These are phyloP conservation scores for Tuctoria greenei DNA, from an alignment of 176 grass and related monocot species.

Conservation along the genomic window DNA sequence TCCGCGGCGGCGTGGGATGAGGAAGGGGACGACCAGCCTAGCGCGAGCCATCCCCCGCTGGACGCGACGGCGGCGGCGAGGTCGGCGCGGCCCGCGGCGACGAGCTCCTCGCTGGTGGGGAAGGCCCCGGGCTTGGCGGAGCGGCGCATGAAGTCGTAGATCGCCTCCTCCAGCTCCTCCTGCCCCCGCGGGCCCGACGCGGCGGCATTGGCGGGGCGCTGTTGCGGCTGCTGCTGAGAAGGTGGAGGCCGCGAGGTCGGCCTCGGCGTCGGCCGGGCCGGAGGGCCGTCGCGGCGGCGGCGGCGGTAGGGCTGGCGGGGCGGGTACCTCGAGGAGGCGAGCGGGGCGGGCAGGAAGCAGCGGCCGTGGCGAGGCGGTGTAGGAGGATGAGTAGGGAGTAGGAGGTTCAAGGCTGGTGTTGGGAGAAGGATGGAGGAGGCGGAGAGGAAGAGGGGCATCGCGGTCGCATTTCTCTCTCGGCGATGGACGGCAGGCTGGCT, in stretches of 20 bases:
- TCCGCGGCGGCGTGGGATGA: neutral
- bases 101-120: slow-evolving; percentile 70
- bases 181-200: neutral
- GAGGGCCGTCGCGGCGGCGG: neutral
- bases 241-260: neutral
- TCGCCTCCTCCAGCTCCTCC: slow-evolving; percentile 67
- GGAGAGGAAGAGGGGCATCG: slow-evolving; percentile 42
- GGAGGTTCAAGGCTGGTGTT: slow-evolving; percentile 15
- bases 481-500: neutral
- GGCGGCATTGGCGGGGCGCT: slow-evolving; percentile 21
- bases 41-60: slow-evolving; percentile 75
- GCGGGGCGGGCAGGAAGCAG: neutral
- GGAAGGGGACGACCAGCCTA: slow-evolving; percentile 55
- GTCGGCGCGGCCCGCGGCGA: slow-evolving; percentile 65
- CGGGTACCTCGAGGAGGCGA: neutral
- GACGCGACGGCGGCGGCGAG: slow-evolving; percentile 60
- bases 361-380: neutral
- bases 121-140: slow-evolving; percentile 70
- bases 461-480: slow-evolving; percentile 32
- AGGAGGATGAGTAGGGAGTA: neutral
- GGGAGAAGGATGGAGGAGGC: slow-evolving; percentile 11
- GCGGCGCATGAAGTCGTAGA: slow-evolving; percentile 83
- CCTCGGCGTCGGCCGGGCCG: neutral
- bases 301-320: slow-evolving; percentile 26
- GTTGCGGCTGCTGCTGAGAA: neutral